These are phyloP conservation scores for Colletotrichum liriopes DNA, from an alignment of 2,329 filamentous ascomycete species.

Conservation along the genomic window DNA sequence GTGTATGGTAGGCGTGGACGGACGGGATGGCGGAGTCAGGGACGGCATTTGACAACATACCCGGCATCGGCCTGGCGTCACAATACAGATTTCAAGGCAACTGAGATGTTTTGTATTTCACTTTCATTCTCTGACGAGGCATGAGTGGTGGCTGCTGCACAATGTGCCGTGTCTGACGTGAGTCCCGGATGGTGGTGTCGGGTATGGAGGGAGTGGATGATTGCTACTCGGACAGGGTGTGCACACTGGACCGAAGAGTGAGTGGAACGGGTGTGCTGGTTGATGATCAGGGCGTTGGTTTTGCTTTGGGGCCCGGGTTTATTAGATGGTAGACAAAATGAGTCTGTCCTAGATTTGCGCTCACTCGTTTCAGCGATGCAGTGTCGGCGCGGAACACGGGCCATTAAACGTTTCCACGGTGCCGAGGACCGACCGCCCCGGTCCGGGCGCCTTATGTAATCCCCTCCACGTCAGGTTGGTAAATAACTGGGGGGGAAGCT, in stretches of 20 bases:
- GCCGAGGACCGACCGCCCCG: background rate
- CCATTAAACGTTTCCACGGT: background rate
- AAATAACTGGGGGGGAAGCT: background rate
- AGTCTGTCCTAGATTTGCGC: slow-evolving; percentile 2
- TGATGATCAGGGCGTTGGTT: background rate
- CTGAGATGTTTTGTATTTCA: slow-evolving; percentile 26
- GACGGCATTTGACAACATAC: slow-evolving; percentile 43
- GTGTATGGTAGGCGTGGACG: background rate
- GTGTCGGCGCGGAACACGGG: background rate
- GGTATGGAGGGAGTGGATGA: background rate
- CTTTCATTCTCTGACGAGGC: slow-evolving; percentile 1
- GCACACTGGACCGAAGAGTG: background rate
- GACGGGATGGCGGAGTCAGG: slow-evolving; percentile 27
- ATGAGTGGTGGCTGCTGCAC: background rate
- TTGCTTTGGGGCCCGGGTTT: background rate
- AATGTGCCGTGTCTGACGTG: background rate
- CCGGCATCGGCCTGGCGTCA: slow-evolving; percentile 42
- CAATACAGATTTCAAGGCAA: slow-evolving; percentile 41
- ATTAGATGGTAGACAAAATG: slow-evolving; percentile 31
- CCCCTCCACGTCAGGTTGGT: background rate
- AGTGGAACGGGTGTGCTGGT: background rate
- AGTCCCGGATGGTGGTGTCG: background rate
- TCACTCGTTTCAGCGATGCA: background rate
- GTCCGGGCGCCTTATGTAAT: slow-evolving; percentile 31
- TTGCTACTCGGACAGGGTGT: background rate